Conservation (phyloP, 106 monocot genomes). For the Dioscorea alata region DNA sequence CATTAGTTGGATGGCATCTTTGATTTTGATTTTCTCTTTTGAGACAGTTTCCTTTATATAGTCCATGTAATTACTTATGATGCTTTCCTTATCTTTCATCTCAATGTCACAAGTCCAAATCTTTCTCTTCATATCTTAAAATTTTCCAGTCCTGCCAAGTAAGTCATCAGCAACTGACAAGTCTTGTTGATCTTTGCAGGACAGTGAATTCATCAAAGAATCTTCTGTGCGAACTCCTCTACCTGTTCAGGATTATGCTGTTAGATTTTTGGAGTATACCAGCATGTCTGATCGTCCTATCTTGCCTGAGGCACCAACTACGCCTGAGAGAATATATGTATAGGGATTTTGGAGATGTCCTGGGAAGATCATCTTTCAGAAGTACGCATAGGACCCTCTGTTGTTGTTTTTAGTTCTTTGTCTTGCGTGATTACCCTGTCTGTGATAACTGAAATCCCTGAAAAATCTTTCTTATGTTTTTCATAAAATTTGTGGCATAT, state of each 20-base stretch:
- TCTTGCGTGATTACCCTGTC: too few species aligned
- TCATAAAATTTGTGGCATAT: not conserved
- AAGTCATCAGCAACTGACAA: too few species aligned
- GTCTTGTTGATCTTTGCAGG: constrained; percentile 31
- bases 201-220: constrained; percentile 14
- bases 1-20: too few species aligned
- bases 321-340: constrained; percentile 65
- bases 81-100: too few species aligned
- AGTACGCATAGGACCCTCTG: constrained; percentile 29
- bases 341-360: constrained; percentile 41
- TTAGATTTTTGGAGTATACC: constrained; percentile 48
- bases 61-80: too few species aligned
- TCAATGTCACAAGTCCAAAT: too few species aligned
- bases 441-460: too few species aligned
- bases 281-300: constrained; percentile 12
- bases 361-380: constrained; percentile 61
- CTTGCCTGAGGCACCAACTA: constrained; percentile 62
- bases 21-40: too few species aligned
- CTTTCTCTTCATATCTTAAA: too few species aligned
- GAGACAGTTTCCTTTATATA: too few species aligned
- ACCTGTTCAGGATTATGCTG: constrained; percentile 57
- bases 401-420: not conserved
- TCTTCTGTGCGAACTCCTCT: not conserved
- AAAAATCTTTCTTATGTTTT: not conserved
- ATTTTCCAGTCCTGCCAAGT: too few species aligned